Evolutionary conservation across 148 eudicot species (phyloP), one percentile per base, ranked within the genome.

Genomic region (Arbutus unedo): DNA sequence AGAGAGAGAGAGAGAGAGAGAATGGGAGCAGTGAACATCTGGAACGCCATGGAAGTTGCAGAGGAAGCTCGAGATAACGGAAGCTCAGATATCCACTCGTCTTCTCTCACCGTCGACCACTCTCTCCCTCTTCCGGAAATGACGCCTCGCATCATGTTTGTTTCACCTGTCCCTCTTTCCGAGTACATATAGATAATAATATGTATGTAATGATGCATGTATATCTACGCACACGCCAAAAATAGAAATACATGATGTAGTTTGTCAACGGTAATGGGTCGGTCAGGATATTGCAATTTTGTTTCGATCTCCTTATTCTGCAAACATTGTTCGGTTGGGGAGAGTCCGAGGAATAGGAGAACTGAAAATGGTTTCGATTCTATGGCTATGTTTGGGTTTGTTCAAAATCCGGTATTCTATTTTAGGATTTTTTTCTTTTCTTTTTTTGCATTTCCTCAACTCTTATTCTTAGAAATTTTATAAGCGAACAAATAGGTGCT

Each of bases 61-160:
- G 85, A 38, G 15, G 90, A 79, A 79, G 88, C 92, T 87, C 86
- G 83, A 45, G 59, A 62, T 9, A 80, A 45, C 79, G 80, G 82
- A 18, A 80, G 85, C 64, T 86, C 90, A 6, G 85, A 88, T 75
- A 91, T 92, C 78, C 88, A 71, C 5, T 88, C 88, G 0, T 94
- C 97, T n/a, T 84, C 92, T 73, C 88, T 91, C 84, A 88, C 91
- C 85, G 88, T 96, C 70, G 97, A 96, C 48, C 92, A 96, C 81
- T 82, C 98, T 76, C 99, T 96, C 59, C 47, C 99, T 83, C 84
- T 91, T 48, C 85, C 92, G 77, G 82, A 85, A 18, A 93, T 94
- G 94, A 87, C 78, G 38, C 92, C 98, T 82, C 90, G 88, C 62
- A 11, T 96, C 87, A 88, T 93, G 99, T 95, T 56, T 74, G 86